Evolutionary conservation across 345 rosid genomes (phyloP).

Genomic region (Rhizophora apiculata): DNA sequence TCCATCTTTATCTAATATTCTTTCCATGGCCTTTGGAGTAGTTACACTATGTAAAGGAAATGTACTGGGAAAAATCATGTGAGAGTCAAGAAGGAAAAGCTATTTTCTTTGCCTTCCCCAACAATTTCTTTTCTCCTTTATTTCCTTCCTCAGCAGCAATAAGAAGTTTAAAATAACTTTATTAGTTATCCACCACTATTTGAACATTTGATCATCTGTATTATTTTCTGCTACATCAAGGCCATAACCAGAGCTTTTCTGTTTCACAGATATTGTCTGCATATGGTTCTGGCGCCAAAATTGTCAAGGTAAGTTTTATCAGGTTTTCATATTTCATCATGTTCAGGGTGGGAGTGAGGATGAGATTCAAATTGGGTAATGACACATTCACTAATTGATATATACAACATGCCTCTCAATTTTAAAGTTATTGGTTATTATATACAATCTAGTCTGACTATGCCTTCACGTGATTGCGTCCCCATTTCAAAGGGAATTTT

Average conservation of each 20-base stretch:
- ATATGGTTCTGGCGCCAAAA: constrained; percentile 49
- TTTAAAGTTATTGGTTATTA: neutral
- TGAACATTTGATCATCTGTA: neutral
- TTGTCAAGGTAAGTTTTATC: constrained; percentile 44
- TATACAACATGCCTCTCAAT: neutral
- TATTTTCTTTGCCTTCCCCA: too few relatives aligned
- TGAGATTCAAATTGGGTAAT: neutral
- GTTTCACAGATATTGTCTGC: constrained; percentile 50
- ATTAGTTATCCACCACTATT: neutral
- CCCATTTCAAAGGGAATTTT: neutral
- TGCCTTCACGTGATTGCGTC: neutral
- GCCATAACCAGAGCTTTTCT: neutral
- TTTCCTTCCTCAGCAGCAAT: too few relatives aligned
- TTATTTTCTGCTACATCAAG: neutral
- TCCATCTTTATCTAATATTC: neutral
- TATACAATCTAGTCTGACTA: constrained; percentile 1
- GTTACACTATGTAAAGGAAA: too few relatives aligned
- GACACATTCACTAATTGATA: too few relatives aligned
- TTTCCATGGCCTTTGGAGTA: too few relatives aligned
- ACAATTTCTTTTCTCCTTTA: too few relatives aligned
- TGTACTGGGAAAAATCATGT: too few relatives aligned
- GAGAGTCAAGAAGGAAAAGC: too few relatives aligned
- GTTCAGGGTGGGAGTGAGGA: neutral
- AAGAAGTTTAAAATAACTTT: too few relatives aligned
- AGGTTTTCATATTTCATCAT: neutral